phyloP scores from a whole-genome alignment of 2,329 filamentous ascomycete species.

The Paracamarosporium sp. region DNA sequence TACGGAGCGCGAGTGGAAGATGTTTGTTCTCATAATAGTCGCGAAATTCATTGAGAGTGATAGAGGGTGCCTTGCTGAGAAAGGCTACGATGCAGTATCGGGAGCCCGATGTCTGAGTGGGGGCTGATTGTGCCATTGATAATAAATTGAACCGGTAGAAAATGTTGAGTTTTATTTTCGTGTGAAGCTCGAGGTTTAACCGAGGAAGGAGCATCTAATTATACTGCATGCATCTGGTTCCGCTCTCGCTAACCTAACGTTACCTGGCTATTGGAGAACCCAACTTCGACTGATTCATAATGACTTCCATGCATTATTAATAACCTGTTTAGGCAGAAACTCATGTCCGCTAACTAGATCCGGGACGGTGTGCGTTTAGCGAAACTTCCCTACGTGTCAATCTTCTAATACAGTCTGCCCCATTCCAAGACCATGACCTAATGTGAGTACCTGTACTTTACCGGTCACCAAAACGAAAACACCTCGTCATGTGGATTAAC shows the following conservation, averaged over 20 bases:
- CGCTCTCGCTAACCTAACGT: not conserved
- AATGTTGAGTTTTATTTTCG: not conserved
- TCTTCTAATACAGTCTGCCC: too few relatives aligned
- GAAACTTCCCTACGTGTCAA: not conserved
- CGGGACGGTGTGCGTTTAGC: not conserved
- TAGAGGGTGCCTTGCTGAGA: not conserved
- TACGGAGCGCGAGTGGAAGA: not conserved
- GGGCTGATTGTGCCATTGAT: not conserved
- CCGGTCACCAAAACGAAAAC: too few relatives aligned
- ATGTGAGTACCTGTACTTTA: too few relatives aligned
- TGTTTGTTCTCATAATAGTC: not conserved
- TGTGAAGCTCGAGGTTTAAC: not conserved
- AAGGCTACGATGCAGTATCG: conserved; percentile 2
- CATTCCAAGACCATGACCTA: too few relatives aligned
- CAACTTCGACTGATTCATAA: not conserved
- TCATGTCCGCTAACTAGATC: not conserved
- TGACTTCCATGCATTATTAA: not conserved
- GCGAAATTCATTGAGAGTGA: not conserved
- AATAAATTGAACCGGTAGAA: not conserved
- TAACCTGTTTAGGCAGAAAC: not conserved
- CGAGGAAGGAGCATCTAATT: not conserved
- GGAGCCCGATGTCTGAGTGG: not conserved
- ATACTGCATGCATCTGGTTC: not conserved
- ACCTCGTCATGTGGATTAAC: too few relatives aligned
- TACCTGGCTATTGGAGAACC: too few relatives aligned